Conservation (phyloP, 805 yeast genomes). For the Hanseniaspora occidentalis region DNA sequence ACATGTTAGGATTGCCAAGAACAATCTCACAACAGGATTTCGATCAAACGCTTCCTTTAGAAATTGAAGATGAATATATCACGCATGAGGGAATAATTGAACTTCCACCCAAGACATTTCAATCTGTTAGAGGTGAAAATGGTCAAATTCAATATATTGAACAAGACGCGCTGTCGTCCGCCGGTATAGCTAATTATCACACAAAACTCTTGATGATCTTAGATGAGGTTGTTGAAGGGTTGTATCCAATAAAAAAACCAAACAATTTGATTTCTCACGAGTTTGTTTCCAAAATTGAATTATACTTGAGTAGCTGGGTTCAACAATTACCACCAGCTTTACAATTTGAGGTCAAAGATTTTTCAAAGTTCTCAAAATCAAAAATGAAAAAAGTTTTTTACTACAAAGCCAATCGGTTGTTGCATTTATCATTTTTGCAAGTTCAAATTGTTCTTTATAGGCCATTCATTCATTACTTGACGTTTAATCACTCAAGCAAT, state of each 20-base stretch:
- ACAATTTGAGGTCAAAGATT: conserved; percentile 36
- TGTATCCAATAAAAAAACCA: conserved; percentile 45
- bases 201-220: conserved; percentile 61
- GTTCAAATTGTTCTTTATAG: conserved; percentile 77
- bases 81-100: conserved; percentile 38
- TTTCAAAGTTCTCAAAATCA: conserved; percentile 28
- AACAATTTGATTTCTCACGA: conserved; percentile 24
- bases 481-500: conserved; percentile 34
- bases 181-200: conserved; percentile 68
- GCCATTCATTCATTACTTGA: conserved; percentile 68
- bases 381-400: conserved; percentile 13
- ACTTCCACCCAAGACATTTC: conserved; percentile 24
- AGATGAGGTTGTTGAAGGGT: conserved; percentile 53
- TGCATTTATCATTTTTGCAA: conserved; percentile 65
- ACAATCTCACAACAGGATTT: conserved; percentile 66
- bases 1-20: conserved; percentile 79
- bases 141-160: background rate
- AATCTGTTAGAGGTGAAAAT: background rate
- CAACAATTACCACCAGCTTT: conserved; percentile 59
- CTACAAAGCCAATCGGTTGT: conserved; percentile 55
- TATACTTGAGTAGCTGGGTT: conserved; percentile 62
- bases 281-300: conserved; percentile 58
- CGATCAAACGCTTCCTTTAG: conserved; percentile 77
- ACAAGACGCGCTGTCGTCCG: conserved; percentile 20
- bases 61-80: conserved; percentile 76